These are phyloP conservation scores for Teratosphaeria viscida DNA, from an alignment of 2,329 filamentous ascomycete genomes.

Conservation along the genomic window DNA sequence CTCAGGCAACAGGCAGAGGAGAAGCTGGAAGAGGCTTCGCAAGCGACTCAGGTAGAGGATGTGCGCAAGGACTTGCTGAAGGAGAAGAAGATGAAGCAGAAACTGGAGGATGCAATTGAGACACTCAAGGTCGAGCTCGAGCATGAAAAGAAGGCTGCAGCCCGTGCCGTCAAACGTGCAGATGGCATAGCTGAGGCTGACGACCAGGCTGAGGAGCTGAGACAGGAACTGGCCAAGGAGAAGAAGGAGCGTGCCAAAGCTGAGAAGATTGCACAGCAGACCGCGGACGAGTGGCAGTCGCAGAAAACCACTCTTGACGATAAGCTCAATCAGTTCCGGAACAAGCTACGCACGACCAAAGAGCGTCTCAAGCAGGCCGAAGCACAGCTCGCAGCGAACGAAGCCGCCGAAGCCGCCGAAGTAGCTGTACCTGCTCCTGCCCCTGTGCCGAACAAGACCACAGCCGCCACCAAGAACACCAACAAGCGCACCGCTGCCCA, in stretches of 20 bases:
- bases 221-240: constrained; percentile 41
- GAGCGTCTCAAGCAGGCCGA: constrained; percentile 61
- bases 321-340: constrained; percentile 57
- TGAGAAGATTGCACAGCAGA: constrained; percentile 45
- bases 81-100: constrained; percentile 22
- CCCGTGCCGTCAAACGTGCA: constrained; percentile 30
- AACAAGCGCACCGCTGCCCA: constrained; percentile 35
- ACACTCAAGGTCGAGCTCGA: constrained; percentile 23
- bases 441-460: constrained; percentile 20
- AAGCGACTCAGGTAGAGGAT: constrained; percentile 22
- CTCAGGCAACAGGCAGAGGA: constrained; percentile 23
- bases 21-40: constrained; percentile 26
- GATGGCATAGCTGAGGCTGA: constrained; percentile 32
- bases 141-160: constrained; percentile 23
- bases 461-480: constrained; percentile 19
- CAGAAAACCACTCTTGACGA: constrained; percentile 57
- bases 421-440: constrained; percentile 17
- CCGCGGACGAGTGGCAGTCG: constrained; percentile 47
- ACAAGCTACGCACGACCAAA: constrained; percentile 59
- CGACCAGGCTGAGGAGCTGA: constrained; percentile 37
- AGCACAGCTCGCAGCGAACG: constrained; percentile 35
- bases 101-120: constrained; percentile 28
- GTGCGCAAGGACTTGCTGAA: constrained; percentile 23
- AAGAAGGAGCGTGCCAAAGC: constrained; percentile 41
- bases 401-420: constrained; percentile 11